Evolutionary conservation across 805 yeast species (phyloP).

Genomic region (Debaryomyces castellii): DNA sequence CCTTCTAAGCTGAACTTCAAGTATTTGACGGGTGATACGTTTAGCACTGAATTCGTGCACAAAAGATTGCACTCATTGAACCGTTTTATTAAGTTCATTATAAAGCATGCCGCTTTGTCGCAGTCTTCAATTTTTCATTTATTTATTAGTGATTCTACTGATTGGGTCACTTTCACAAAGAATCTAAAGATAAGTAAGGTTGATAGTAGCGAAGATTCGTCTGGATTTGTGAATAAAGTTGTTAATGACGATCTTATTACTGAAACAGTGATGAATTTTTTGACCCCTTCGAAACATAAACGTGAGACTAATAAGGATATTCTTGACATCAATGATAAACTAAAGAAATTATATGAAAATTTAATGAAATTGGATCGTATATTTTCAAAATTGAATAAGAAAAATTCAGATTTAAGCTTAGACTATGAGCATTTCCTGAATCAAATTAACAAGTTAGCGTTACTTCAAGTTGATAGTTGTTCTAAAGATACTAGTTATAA

Average conservation of each 20-base stretch:
- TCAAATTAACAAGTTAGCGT: conserved; percentile 68
- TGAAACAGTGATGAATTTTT: conserved; percentile 91
- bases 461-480: conserved; percentile 25
- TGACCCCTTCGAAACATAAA: conserved; percentile 63
- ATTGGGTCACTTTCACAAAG: conserved; percentile 69
- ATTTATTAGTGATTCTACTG: conserved; percentile 66
- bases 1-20: conserved; percentile 92
- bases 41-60: conserved; percentile 77
- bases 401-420: conserved; percentile 67
- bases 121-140: conserved; percentile 68
- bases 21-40: conserved; percentile 91
- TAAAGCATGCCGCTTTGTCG: conserved; percentile 70
- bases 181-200: conserved; percentile 40
- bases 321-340: conserved; percentile 66
- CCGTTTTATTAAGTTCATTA: conserved; percentile 69
- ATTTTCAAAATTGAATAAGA: conserved; percentile 67
- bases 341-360: conserved; percentile 83
- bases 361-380: conserved; percentile 75
- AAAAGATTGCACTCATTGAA: conserved; percentile 80
- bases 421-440: conserved; percentile 72
- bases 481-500: conserved; percentile 4
- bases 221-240: conserved; percentile 34
- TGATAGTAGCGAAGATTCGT: conserved; percentile 15
- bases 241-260: conserved; percentile 77
- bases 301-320: conserved; percentile 73